Evolutionary conservation across 2,329 filamentous ascomycete species (phyloP).

Genomic region (Aspergillus ochraceus): DNA sequence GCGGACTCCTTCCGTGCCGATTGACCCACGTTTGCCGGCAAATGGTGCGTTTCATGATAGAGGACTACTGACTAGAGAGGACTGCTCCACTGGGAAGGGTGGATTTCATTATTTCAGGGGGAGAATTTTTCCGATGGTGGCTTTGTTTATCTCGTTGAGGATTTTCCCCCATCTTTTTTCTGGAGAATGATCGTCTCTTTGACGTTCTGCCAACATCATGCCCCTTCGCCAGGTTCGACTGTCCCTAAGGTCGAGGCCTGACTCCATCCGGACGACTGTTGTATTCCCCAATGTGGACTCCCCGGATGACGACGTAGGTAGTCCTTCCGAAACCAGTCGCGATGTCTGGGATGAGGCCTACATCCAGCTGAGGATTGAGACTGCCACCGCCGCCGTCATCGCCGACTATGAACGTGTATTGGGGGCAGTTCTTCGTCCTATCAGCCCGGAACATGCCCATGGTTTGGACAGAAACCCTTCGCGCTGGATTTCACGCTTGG

Average conservation of each 20-base stretch:
- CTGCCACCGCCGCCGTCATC: background rate
- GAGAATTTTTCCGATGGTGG: background rate
- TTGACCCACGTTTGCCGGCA: background rate
- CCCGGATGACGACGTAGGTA: background rate
- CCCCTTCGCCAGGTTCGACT: background rate
- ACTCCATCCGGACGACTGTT: background rate
- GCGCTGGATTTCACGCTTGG: background rate
- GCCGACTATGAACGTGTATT: background rate
- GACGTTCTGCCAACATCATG: background rate
- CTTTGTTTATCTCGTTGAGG: background rate
- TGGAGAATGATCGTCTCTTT: background rate
- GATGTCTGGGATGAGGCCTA: slow-evolving; percentile 1
- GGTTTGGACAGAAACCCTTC: slow-evolving; percentile 1
- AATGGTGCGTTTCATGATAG: background rate
- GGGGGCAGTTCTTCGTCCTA: background rate
- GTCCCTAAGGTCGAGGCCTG: background rate
- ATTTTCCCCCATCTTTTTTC: background rate
- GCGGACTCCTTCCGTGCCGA: background rate
- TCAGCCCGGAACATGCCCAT: slow-evolving; percentile 1
- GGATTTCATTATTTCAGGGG: background rate
- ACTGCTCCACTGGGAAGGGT: background rate
- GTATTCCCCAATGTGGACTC: background rate
- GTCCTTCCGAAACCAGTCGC: background rate
- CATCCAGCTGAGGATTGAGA: background rate
- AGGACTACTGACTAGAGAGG: background rate